Evolutionary conservation across 2,329 filamentous ascomycete species (phyloP).

Genomic region (Berkeleyomyces basicola): DNA sequence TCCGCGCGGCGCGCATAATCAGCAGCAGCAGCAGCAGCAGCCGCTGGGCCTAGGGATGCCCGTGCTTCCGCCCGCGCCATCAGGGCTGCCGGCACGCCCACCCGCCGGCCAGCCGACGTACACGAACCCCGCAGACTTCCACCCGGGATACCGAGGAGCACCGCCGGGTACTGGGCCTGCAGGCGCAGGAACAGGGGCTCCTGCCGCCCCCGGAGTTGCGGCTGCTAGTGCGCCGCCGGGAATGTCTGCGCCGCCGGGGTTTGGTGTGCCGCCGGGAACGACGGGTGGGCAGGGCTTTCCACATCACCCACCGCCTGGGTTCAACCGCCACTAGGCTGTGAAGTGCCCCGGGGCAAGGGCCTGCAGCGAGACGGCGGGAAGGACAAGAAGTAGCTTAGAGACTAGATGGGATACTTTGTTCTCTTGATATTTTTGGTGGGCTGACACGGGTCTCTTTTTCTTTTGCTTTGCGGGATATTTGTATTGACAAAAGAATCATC

Average conservation of each 20-base stretch:
- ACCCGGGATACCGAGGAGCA: conserved; percentile 24
- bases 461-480: background rate
- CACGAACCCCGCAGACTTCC: conserved; percentile 32
- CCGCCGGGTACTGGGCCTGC: conserved; percentile 17
- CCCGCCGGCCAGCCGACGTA: conserved; percentile 30
- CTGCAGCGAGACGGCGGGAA: background rate
- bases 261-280: conserved; percentile 27
- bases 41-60: conserved; percentile 10
- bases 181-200: conserved; percentile 20
- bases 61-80: conserved; percentile 32
- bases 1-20: conserved; percentile 1
- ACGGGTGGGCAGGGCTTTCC: conserved; percentile 30
- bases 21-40: conserved; percentile 15
- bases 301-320: conserved; percentile 15
- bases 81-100: conserved; percentile 31
- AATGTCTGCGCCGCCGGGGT: conserved; percentile 16
- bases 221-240: conserved; percentile 20
- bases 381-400: background rate
- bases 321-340: conserved; percentile 18
- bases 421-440: background rate
- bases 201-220: background rate
- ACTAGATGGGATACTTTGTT: background rate
- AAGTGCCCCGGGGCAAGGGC: conserved; percentile 3
- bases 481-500: background rate
- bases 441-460: background rate